Conservation (phyloP, 768 basidiomycete genomes). For the Mycena kentingensis region DNA sequence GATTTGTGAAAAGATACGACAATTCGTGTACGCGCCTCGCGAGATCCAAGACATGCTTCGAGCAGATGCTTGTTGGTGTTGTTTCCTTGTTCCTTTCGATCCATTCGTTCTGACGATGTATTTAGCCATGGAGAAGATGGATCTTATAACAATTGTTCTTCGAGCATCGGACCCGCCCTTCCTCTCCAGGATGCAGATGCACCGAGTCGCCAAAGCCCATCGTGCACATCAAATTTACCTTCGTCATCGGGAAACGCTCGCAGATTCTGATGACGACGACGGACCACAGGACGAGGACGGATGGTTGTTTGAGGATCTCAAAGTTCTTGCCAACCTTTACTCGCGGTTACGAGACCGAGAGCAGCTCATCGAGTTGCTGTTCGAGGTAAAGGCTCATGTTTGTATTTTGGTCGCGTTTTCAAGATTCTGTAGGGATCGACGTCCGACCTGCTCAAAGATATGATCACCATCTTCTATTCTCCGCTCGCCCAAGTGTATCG, state of each 20-base stretch:
- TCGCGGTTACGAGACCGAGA: conserved; percentile 84
- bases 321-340: conserved; percentile 76
- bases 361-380: conserved; percentile 88
- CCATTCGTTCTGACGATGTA: conserved; percentile 4
- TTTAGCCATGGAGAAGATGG: conserved; percentile 67
- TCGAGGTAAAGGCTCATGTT: conserved; percentile 66
- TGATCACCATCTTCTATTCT: conserved; percentile 97
- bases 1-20: conserved; percentile 84
- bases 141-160: conserved; percentile 78
- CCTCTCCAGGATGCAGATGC: conserved; percentile 76
- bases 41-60: conserved; percentile 87
- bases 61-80: conserved; percentile 73
- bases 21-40: conserved; percentile 83
- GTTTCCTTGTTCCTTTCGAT: background rate
- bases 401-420: background rate
- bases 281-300: conserved; percentile 94
- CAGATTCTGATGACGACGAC: conserved; percentile 90
- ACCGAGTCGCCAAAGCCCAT: conserved; percentile 75
- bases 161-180: conserved; percentile 76
- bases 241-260: conserved; percentile 54
- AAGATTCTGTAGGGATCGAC: conserved; percentile 75
- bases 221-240: conserved; percentile 79
- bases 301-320: conserved; percentile 94
- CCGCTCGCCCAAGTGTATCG: conserved; percentile 96
- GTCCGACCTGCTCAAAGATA: conserved; percentile 93